phyloP scores from a whole-genome alignment of 257 asterid species.

The Plectranthus barbatus region DNA sequence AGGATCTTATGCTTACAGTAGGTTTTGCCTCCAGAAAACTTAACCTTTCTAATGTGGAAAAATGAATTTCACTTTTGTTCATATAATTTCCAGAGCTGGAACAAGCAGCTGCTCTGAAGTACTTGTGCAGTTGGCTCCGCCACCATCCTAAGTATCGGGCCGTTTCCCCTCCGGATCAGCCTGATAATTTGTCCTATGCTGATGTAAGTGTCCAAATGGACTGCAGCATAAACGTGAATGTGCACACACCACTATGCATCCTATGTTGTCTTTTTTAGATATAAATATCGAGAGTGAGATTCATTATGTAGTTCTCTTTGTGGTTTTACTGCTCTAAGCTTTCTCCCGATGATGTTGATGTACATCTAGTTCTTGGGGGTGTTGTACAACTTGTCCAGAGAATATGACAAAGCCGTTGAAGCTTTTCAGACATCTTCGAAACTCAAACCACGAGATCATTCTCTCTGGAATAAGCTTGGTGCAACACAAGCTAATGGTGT shows the following conservation, averaged over 20 bases:
- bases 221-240: neutral
- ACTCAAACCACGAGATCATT: conserved; percentile 93
- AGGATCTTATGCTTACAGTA: neutral
- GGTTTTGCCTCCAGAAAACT: neutral
- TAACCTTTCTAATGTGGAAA: neutral
- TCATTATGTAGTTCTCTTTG: conserved; percentile 16
- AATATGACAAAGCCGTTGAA: conserved; percentile 86
- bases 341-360: conserved; percentile 98
- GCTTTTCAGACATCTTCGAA: conserved; percentile 88
- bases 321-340: conserved; percentile 61
- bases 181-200: conserved; percentile 73
- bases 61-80: conserved; percentile 9
- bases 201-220: conserved; percentile 54
- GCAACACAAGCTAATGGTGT: conserved; percentile 99
- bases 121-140: conserved; percentile 86
- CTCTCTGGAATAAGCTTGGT: conserved; percentile 99
- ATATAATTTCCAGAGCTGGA: conserved; percentile 70
- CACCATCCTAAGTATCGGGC: conserved; percentile 86
- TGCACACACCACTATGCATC: neutral
- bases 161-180: conserved; percentile 60
- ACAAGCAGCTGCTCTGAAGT: conserved; percentile 89
- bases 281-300: neutral
- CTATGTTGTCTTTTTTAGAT: neutral
- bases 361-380: conserved; percentile 97
- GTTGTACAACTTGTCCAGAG: conserved; percentile 76